phyloP scores from a whole-genome alignment of 2,329 filamentous ascomycete genomes.

The Fragosphaeria purpurea region DNA sequence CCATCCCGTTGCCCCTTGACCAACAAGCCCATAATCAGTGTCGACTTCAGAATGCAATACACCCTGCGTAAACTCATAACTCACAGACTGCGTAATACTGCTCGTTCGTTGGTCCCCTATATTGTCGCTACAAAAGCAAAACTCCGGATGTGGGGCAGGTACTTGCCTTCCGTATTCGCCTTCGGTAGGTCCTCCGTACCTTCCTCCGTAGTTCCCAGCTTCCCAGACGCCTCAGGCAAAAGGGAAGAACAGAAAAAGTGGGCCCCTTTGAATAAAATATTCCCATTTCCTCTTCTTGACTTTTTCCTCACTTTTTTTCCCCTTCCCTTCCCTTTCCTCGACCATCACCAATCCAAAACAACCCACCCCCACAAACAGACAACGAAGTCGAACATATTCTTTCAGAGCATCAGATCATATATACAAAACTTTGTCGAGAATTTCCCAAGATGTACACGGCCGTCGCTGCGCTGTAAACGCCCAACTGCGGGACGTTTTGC shows the following conservation, averaged over 20 bases:
- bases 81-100: too few species aligned
- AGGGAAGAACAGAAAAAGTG: conserved; percentile 18
- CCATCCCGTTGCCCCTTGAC: too few species aligned
- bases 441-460: conserved; percentile 56
- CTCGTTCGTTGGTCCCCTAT: too few species aligned
- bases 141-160: too few species aligned
- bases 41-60: too few species aligned
- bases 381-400: conserved; percentile 52
- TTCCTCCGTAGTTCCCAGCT: too few species aligned
- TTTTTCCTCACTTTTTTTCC: conserved; percentile 13
- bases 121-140: too few species aligned
- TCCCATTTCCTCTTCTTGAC: conserved; percentile 1
- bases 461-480: conserved; percentile 86
- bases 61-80: too few species aligned
- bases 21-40: too few species aligned
- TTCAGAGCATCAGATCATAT: conserved; percentile 24
- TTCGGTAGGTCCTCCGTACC: too few species aligned
- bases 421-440: conserved; percentile 59
- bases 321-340: conserved; percentile 20
- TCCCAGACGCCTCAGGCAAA: background rate
- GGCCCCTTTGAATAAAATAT: conserved; percentile 18
- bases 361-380: conserved; percentile 37
- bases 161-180: too few species aligned
- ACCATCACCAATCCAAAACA: conserved; percentile 8
- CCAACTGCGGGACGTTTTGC: conserved; percentile 60